A percentile compares a stretch with the other conserved stretches of the same genome.
phyloP scores from a whole-genome alignment of 495 filamentous ascomycete genomes.

The Cercophora newfieldiana region DNA sequence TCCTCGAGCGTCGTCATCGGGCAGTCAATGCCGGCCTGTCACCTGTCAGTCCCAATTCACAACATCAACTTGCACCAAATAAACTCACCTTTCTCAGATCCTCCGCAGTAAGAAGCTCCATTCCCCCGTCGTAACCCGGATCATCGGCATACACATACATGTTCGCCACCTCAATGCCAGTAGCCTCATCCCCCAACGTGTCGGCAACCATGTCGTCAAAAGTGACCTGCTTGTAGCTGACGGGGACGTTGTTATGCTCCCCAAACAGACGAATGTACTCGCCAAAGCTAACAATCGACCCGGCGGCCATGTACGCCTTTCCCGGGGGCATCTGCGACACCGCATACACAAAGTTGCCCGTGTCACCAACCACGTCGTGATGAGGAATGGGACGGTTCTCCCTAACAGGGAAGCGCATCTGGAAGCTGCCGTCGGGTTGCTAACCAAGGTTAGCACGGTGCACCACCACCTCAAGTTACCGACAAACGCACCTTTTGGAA shows the following conservation, averaged over 20 bases:
- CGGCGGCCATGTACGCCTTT: conserved; percentile 43
- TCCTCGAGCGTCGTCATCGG: conserved; percentile 36
- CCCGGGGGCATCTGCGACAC: conserved; percentile 45
- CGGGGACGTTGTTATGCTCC: conserved; percentile 24
- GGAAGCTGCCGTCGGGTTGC: conserved; percentile 34
- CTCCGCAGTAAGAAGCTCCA: conserved; percentile 38
- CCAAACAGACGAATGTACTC: conserved; percentile 42
- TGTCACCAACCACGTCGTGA: conserved; percentile 41
- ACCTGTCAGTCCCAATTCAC: not conserved
- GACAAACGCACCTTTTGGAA: conserved; percentile 32
- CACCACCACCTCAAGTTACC: not conserved
- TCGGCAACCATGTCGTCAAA: conserved; percentile 38
- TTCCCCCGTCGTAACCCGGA: conserved; percentile 44
- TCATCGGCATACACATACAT: conserved; percentile 43
- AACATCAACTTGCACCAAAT: not conserved
- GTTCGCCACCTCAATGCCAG: conserved; percentile 38
- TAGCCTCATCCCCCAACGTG: conserved; percentile 29
- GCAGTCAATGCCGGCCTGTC: conserved; percentile 36
- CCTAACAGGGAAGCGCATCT: conserved; percentile 42
- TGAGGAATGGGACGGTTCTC: conserved; percentile 37
- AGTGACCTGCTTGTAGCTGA: conserved; percentile 36
- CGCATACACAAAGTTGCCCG: conserved; percentile 45
- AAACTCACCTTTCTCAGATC: conserved; percentile 41
- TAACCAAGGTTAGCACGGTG: conserved; percentile 8
- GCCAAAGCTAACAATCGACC: conserved; percentile 30